Evolutionary conservation across 2,329 filamentous ascomycete species (phyloP).

Genomic region (Aspergillus brasiliensis): DNA sequence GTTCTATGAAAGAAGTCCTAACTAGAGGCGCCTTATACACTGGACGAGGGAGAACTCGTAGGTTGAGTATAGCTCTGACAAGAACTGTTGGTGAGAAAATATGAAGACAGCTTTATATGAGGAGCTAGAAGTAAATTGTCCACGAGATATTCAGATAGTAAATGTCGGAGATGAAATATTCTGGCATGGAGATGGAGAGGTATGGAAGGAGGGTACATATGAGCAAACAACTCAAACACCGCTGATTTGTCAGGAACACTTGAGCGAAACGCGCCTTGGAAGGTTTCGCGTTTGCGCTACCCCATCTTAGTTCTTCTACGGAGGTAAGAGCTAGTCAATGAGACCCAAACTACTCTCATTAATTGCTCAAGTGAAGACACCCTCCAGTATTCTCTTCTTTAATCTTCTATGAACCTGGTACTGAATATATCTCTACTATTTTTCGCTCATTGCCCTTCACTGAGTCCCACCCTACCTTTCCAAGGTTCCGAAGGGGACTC

Average conservation of each 20-base stretch:
- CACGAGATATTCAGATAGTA: background rate
- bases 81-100: background rate
- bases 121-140: background rate
- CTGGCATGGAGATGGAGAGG: background rate
- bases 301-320: background rate
- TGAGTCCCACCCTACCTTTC: background rate
- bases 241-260: slow-evolving; percentile 7
- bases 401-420: background rate
- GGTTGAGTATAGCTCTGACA: background rate
- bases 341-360: background rate
- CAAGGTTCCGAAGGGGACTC: background rate
- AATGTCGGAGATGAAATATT: background rate
- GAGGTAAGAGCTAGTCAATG: background rate
- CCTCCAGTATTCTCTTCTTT: background rate
- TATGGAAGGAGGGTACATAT: background rate
- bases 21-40: background rate
- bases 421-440: background rate
- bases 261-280: slow-evolving; percentile 1
- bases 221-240: slow-evolving; percentile 26
- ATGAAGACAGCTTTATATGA: background rate
- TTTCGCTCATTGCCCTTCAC: background rate
- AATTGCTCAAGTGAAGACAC: background rate
- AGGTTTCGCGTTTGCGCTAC: slow-evolving; percentile 11
- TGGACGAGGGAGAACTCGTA: background rate
- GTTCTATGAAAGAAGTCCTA: background rate